Base-by-base conservation (phyloP, 148 eudicot species). In the Cornus kousa region DNA sequence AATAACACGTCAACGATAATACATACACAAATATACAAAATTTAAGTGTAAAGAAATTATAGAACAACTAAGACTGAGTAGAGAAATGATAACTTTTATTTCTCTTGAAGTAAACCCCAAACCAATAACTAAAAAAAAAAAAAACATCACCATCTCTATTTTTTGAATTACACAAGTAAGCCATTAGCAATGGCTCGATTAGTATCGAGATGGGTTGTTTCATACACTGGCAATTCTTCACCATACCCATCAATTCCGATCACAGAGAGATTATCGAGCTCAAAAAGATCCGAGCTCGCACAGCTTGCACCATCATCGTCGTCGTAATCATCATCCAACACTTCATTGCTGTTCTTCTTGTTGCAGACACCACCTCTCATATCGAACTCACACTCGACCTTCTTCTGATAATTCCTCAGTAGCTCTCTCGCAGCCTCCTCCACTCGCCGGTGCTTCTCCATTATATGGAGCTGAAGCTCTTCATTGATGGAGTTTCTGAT, bases 351-450 rank as follows among this genome's bases (percentile, higher is more conserved):
- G 1, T 19, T 31, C 65, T 55, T 35, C 37, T 35, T 35, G 37
- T 35, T 35, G 37, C 5, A 2, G 37, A 2, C 3, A 35, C 4
- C 37, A 35, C 5, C 5, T 35, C 4, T 35, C 37, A 35, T 35
- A 35, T 35, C 37, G 2, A 35, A 35, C 37, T 35, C 37, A 35
- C 37, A 23, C 43, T 67, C 74, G 2, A 57, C 69, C 65, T 80
- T 68, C 55, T 79, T 5, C 43, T 89, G 90, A 48, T 86, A 91
- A 76, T 85, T 88, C 82, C 83, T 90, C 73, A 91, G 80, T 73
- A 95, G 76, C 37, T 91, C 91, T 43, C 89, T 90, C 0, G 97
- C 93, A 5, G 78, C 91, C 74, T 91, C 92, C 75, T 91, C 92
- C 0, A 92, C 89, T 12, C 87, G 76, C 19, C 87, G 85, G 59